Percentiles rank a stretch among this genome's conserved stretches.
Evolutionary conservation across 306 rosid genomes (phyloP).

Genomic region (Trichosanthes cucumerina): DNA sequence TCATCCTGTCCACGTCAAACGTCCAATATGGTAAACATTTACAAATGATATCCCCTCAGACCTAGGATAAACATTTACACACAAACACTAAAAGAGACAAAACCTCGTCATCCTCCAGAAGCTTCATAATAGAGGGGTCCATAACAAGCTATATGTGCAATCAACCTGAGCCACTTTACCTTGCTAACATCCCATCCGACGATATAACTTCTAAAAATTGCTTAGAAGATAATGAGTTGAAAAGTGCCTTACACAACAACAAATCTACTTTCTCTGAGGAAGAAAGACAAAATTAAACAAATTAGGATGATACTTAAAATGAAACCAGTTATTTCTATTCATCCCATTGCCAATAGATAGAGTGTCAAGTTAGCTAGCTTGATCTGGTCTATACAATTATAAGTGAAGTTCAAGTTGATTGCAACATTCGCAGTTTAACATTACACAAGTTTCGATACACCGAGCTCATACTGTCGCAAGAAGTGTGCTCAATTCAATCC

Average conservation of each 20-base stretch:
- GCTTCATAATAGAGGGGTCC: slow-evolving; percentile 88
- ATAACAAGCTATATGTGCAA: slow-evolving; percentile 17
- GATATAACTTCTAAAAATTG: not conserved
- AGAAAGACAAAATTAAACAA: not conserved
- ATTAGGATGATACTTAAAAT: not conserved
- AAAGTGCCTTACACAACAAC: not conserved
- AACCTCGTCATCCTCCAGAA: slow-evolving; percentile 90
- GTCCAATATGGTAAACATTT: not conserved
- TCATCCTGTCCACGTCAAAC: slow-evolving; percentile 47
- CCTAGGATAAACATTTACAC: not conserved
- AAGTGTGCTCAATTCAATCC: not conserved
- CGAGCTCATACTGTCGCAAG: not conserved
- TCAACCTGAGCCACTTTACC: not conserved
- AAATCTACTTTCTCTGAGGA: not conserved
- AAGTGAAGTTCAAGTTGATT: not conserved
- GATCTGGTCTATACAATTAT: not conserved
- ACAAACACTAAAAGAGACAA: slow-evolving; percentile 9
- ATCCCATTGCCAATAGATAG: not conserved
- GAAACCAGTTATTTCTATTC: not conserved
- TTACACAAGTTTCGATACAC: not conserved
- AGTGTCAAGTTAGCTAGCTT: not conserved
- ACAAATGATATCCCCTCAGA: slow-evolving; percentile 4
- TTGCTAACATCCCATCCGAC: not conserved
- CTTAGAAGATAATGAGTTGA: not conserved
- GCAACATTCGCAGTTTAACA: not conserved